Base-by-base conservation (phyloP, 352 stramenopile genomes). In the Aphanomyces invadans region DNA sequence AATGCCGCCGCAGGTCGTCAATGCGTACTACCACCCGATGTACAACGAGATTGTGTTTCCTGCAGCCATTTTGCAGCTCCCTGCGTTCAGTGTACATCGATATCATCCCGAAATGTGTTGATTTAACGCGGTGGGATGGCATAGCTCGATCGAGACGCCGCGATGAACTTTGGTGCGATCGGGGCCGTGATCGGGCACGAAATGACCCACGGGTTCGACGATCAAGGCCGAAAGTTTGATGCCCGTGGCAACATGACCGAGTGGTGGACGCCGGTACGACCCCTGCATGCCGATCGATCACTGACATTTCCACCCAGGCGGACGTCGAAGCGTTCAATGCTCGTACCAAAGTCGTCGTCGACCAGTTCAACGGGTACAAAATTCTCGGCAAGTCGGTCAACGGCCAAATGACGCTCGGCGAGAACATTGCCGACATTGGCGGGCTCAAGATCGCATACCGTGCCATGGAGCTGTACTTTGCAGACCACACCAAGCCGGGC, bases 151-250 rank as follows among this genome's bases (percentile, higher is more conserved):
- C 76, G 76, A 0, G 89, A 97, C 45, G 76, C 90, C 38, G 87
- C 91, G 12, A 88, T 95, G 4, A 98, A 98, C 68, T 98, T 95
- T 73, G 95, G 95, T 17, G 83, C 81, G 3, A 98, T 98, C 64
- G 92, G 93, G 9, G 88, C 81, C 4, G 79, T 98, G 38, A 96
- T 98, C 54, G 95, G 91, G 4, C 93, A 98, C 67, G 95, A 98
- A 71, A 91, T 98, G 72, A 98, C 91, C 1, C 95, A 98, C 71
- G 93, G 92, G 3, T 98, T 98, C 72, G 95, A 98, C 68, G 86
- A 95, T 54, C 84, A 94, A 32, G 95, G 93, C 7, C 76, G 87
- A 36, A 91, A 95, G 65, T 97, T 88, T 62, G 81, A 89, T 57
- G 87, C 74, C 53, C 70, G 89, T 29, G 95, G 95, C 17, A 97